Base-by-base conservation (phyloP, 2,329 filamentous ascomycete genomes). In the Diaporthe destruens region DNA sequence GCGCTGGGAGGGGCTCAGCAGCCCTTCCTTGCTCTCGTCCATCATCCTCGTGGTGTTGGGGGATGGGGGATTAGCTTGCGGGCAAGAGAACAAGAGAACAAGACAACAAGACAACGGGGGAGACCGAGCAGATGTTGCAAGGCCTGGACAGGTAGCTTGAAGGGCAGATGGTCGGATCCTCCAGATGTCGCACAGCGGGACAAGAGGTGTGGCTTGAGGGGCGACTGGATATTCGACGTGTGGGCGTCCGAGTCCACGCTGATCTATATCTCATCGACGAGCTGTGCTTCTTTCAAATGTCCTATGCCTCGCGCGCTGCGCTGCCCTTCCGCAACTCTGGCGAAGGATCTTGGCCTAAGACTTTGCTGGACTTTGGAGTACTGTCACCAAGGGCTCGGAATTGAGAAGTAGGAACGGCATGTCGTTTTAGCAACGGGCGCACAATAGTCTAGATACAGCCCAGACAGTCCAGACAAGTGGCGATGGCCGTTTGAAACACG, bases 21-120 rank as follows among this genome's bases (percentile, higher is more conserved):
- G 65, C 59, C 68, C 71, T 55, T 73, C 69, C 69, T 74, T 75
- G 53, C 68, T 75, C 51, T 71, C 67, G 34, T 75, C 68, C 68
- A 71, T 73, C 54, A 55, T 73, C 7, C n/a, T 54, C 20, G 56
- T 29, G 54, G 20, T 36, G 20, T 65, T 9, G 49, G 39, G 6
- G n/a, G 29, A 29, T 12, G 42, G 42, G 42, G 14, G 6, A 44
- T 44, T 20, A 42, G 36, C 29, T 29, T 29, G 29, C 29, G 25
- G 32, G 57, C 36, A 11, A 39, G 36, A 39, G 11, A 14, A 39
- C n/a, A n/a, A n/a, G n/a, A n/a, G n/a, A n/a, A n/a, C n/a, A n/a
- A n/a, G n/a, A n/a, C n/a, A n/a, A n/a, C n/a, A n/a, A n/a, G n/a
- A n/a, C n/a, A n/a, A n/a, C 7, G 34, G 34, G 9, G 34, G 34